Base-by-base conservation (phyloP, 257 asterid genomes). In the Paulownia fortunei region DNA sequence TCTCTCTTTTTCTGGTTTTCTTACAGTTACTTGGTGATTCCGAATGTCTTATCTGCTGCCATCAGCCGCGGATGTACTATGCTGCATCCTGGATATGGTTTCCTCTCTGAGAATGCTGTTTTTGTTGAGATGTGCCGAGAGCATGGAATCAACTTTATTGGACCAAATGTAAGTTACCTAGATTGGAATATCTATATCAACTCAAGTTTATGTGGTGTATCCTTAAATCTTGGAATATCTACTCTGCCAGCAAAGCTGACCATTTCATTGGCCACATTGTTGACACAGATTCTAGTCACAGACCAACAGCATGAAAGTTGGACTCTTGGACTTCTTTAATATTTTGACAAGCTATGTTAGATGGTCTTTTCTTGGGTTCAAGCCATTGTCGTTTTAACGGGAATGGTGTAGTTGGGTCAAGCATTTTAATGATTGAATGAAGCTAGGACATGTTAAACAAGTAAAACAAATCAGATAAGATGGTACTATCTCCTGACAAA, bases 51-150 rank as follows among this genome's bases (percentile, higher is more conserved):
- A 81, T 88, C 99, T 73, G 99, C 98, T 77, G 99, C 99, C 74
- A 81, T 88, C 65, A 87, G 93, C 87, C 96, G 89, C 55, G 90
- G 91, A 55, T 96, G 99, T 83, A 92, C 98, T 11, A 96, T 96
- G 99, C 90, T 96, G 77, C 99, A 95, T 90, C 99, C 99, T 68
- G 99, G 99, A 82, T 95, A 95, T 83, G 99, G 99, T 67, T 95
- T 95, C 84, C 97, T 95, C 60, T 78, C 99, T 67, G 99, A 95
- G 90, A 95, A 95, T 93, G 99, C 99, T 55, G 85, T 24, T 76
- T 95, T 95, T 84, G 99, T 95, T 52, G 96, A 90, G 82, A 93
- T 95, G 98, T 95, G 99, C 94, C 84, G 85, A 79, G 97, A 85
- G 65, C 99, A 91, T 44, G 90, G 92, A 46, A 90, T 95, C 84